phyloP scores from a whole-genome alignment of 164 flowering plant genomes.

The Kingdonia uniflora region DNA sequence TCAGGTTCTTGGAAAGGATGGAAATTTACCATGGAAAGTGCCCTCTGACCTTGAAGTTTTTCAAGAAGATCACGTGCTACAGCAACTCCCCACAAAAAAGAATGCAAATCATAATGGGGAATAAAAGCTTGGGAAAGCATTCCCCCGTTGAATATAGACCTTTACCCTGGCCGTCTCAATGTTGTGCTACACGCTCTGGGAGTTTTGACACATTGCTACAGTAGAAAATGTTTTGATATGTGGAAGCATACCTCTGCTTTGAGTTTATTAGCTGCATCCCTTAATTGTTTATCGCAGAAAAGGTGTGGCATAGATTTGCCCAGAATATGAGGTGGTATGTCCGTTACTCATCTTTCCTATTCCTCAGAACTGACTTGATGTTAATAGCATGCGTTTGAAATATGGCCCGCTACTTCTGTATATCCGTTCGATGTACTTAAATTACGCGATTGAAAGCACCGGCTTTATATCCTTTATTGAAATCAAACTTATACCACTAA shows the following conservation, averaged over 20 bases:
- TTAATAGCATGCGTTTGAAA: no score
- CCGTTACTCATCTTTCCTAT: no score
- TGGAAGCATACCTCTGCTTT: slow-evolving; percentile 73
- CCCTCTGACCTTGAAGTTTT: slow-evolving; percentile 74
- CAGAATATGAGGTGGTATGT: slow-evolving; percentile 43
- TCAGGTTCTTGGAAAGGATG: slow-evolving; percentile 91
- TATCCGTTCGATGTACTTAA: no score
- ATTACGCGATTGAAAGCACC: no score
- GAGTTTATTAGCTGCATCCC: slow-evolving; percentile 63
- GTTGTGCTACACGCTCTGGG: slow-evolving; percentile 84
- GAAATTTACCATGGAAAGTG: slow-evolving; percentile 80
- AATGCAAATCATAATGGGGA: slow-evolving; percentile 94
- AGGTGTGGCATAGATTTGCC: slow-evolving; percentile 82
- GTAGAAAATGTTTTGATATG: slow-evolving; percentile 77
- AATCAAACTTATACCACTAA: no score
- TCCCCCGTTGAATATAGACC: slow-evolving; percentile 61
- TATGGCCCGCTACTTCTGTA: no score
- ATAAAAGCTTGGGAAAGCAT: slow-evolving; percentile 95
- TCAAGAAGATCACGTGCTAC: slow-evolving; percentile 68
- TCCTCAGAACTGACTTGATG: no score
- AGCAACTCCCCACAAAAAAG: slow-evolving; percentile 56
- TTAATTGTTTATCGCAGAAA: slow-evolving; percentile 73
- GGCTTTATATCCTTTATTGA: no score
- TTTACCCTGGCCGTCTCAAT: slow-evolving; percentile 78
- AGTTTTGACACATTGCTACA: slow-evolving; percentile 56